phyloP scores from a whole-genome alignment of 306 rosid genomes.

The Sophora flavescens region DNA sequence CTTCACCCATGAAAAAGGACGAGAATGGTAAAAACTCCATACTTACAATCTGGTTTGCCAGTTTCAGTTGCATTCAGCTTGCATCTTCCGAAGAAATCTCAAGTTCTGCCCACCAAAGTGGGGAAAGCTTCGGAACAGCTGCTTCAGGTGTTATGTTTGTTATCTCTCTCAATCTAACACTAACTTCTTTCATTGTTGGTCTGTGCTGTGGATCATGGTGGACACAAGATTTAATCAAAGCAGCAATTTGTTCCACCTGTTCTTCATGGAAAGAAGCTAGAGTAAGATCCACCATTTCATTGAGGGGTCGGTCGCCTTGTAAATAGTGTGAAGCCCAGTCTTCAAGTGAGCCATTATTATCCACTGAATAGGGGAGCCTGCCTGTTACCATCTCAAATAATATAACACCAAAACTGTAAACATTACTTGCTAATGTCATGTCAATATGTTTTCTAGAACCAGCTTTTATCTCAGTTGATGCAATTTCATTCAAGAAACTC shows the following conservation, averaged over 20 bases:
- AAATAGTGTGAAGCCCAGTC: slow-evolving; percentile 79
- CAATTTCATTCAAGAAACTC: slow-evolving; percentile 68
- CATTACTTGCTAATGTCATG: slow-evolving; percentile 59
- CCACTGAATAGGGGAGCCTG: slow-evolving; percentile 70
- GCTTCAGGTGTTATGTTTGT: slow-evolving; percentile 81
- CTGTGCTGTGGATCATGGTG: slow-evolving; percentile 60
- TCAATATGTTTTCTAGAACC: slow-evolving; percentile 44
- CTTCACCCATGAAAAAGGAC: slow-evolving; percentile 41
- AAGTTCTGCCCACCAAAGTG: slow-evolving; percentile 99
- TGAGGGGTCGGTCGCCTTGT: slow-evolving; percentile 55
- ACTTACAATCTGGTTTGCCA: slow-evolving; percentile 40
- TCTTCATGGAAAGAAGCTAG: slow-evolving; percentile 67
- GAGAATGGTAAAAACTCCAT: slow-evolving; percentile 45
- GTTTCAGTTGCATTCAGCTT: slow-evolving; percentile 47
- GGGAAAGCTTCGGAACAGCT: slow-evolving; percentile 82
- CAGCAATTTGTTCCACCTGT: slow-evolving; percentile 65
- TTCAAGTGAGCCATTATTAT: slow-evolving; percentile 53
- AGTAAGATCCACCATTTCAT: slow-evolving; percentile 76
- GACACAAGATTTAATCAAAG: slow-evolving; percentile 65
- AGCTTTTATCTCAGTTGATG: slow-evolving; percentile 48
- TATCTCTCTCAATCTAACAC: slow-evolving; percentile 70
- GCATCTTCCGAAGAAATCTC: slow-evolving; percentile 76
- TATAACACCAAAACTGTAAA: slow-evolving; percentile 82
- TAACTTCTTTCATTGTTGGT: slow-evolving; percentile 69
- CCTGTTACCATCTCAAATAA: slow-evolving; percentile 87